These are phyloP conservation scores for Pseudogymnoascus sp. DNA, from an alignment of 2,329 filamentous ascomycete species.

Conservation along the genomic window DNA sequence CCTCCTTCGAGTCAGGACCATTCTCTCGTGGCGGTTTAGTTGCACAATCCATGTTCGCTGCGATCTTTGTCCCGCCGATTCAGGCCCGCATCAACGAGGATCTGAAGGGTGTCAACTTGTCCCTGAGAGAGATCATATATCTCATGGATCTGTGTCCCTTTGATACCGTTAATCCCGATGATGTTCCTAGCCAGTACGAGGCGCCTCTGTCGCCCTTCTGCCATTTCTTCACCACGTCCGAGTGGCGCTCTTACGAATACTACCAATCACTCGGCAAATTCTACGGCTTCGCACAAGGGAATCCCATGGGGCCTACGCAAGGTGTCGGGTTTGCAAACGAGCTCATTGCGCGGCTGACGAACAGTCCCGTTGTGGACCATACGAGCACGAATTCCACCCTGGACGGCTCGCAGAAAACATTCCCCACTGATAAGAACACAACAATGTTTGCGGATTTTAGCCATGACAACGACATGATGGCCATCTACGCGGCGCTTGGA, in stretches of 20 bases:
- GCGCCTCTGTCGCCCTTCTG: conserved; percentile 61
- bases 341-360: conserved; percentile 71
- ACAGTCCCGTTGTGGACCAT: conserved; percentile 56
- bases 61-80: conserved; percentile 59
- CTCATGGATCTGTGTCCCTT: conserved; percentile 90
- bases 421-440: conserved; percentile 54
- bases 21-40: conserved; percentile 39
- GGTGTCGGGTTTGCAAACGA: conserved; percentile 86
- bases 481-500: conserved; percentile 67
- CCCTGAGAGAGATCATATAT: conserved; percentile 52
- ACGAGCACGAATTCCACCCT: conserved; percentile 74
- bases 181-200: conserved; percentile 56
- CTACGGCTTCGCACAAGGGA: conserved; percentile 72
- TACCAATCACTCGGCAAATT: conserved; percentile 73
- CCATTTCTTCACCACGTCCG: conserved; percentile 58
- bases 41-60: conserved; percentile 50
- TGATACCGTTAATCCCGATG: conserved; percentile 59
- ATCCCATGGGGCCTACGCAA: conserved; percentile 71
- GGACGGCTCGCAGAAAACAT: conserved; percentile 57
- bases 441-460: conserved; percentile 81
- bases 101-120: conserved; percentile 60
- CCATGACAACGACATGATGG: conserved; percentile 82
- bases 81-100: conserved; percentile 60
- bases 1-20: conserved; percentile 56
- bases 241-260: conserved; percentile 78